Conservation (phyloP, 306 rosid species). For the Hippophae rhamnoides region DNA sequence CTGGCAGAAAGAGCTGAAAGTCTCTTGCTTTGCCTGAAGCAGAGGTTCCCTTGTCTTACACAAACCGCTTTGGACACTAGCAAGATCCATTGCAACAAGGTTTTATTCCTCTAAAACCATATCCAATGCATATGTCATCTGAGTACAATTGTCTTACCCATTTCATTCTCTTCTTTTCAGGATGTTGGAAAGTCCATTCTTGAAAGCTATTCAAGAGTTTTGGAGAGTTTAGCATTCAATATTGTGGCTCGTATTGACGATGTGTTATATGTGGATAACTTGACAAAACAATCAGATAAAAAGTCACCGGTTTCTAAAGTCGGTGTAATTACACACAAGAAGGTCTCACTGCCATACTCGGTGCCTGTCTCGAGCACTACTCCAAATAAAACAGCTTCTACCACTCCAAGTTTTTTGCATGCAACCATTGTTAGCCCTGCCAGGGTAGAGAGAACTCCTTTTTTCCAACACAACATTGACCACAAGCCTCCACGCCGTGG, state of each 20-base stretch:
- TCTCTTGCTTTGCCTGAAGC: conserved; percentile 62
- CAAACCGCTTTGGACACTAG: conserved; percentile 82
- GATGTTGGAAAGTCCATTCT: conserved; percentile 89
- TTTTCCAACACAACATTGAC: conserved; percentile 39
- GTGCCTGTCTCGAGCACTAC: conserved; percentile 69
- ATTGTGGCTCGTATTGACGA: conserved; percentile 88
- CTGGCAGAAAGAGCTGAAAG: conserved; percentile 84
- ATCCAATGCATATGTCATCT: background rate
- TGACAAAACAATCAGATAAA: conserved; percentile 64
- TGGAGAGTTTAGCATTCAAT: conserved; percentile 90
- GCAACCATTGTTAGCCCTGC: conserved; percentile 61
- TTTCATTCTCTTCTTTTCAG: conserved; percentile 34
- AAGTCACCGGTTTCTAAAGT: conserved; percentile 47
- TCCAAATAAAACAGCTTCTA: conserved; percentile 41
- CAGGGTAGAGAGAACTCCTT: conserved; percentile 77
- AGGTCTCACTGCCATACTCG: conserved; percentile 32
- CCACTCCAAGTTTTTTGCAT: conserved; percentile 50
- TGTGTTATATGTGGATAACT: conserved; percentile 71
- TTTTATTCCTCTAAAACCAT: conserved; percentile 10
- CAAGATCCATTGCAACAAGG: conserved; percentile 94
- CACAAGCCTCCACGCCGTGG: conserved; percentile 58
- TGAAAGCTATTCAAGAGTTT: conserved; percentile 90
- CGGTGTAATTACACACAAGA: conserved; percentile 47
- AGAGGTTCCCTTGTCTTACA: conserved; percentile 75
- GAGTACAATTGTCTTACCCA: background rate